These are phyloP conservation scores for Coemansia sp. DNA, from an alignment of 192 early-diverging fungal genomes.

Conservation along the genomic window DNA sequence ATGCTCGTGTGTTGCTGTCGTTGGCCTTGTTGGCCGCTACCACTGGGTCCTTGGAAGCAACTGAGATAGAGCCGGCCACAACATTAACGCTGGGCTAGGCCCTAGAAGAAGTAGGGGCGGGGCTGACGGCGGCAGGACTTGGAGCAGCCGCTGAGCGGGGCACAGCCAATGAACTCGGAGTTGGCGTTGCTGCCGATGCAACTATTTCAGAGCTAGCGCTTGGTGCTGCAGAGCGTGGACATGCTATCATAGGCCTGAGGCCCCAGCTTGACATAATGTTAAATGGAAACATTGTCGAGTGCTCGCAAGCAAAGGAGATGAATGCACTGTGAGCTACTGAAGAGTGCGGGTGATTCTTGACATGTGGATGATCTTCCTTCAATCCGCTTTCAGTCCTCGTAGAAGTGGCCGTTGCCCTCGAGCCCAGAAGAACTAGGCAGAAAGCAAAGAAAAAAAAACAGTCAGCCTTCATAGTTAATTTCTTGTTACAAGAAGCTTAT, in stretches of 20 bases:
- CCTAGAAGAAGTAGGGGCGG: no score
- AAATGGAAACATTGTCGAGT: slow-evolving; percentile 7
- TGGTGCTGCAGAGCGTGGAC: neutral
- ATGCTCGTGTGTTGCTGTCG: no score
- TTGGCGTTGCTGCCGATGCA: neutral
- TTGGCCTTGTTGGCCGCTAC: no score
- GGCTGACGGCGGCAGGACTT: neutral
- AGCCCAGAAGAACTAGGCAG: slow-evolving; percentile 19
- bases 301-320: slow-evolving; percentile 18
- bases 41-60: no score
- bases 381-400: neutral
- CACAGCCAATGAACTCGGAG: neutral
- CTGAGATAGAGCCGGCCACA: neutral
- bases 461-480: slow-evolving; percentile 22
- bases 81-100: no score
- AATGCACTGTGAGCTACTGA: slow-evolving; percentile 17
- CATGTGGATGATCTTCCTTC: neutral
- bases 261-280: slow-evolving; percentile 3
- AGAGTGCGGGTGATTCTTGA: neutral
- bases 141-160: neutral
- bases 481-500: neutral
- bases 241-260: neutral
- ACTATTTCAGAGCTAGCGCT: neutral
- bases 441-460: slow-evolving; percentile 14
- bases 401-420: slow-evolving; percentile 2